Evolutionary conservation across 495 filamentous ascomycete species (phyloP), one percentile per base, ranked within the genome.

Genomic region (Tuber melanosporum): DNA sequence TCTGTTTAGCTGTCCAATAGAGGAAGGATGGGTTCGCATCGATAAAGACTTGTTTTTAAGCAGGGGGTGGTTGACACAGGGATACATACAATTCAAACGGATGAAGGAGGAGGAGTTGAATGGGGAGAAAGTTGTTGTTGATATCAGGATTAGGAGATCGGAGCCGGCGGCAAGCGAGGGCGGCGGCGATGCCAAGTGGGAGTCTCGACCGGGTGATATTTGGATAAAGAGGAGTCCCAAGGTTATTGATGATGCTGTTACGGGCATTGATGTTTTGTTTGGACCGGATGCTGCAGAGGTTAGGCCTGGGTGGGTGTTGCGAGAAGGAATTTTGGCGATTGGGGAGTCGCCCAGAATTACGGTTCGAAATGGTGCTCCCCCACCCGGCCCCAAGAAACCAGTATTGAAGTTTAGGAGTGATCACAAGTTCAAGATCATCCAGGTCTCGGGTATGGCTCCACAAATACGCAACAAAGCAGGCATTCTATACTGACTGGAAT

Each of bases 401-500:
- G 85, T 87, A n/a, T 92, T 91, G 20, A 88, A 90, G 73, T 91
- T 99, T 75, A 88, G 89, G 72, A 92, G 95, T 43, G 92, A 96
- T 84, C 94, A 94, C n/a, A 92, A 91, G 77, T 98, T 98, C 85
- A 98, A 98, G 86, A 96, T 99, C 76, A 91, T 99, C 89, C 95
- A 99, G 84, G 83, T 95, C 72, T 91, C 94, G 39, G 82, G 82
- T 80, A 49, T 66, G 71, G 70, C 52, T 20, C 74, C 19, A 42
- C 39, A 39, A 39, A 15, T 45, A 8, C 44, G n/a, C 32, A 17
- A 41, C n/a, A 44, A 75, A n/a, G 15, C 15, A 39, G 71, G n/a
- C 14, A 26, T 32, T 22, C 5, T 42, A 39, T 62, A 19, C 71
- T 77, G 14, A 77, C 72, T 26, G 36, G 36, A 43, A 79, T 70